Base-by-base conservation (phyloP, 371 early-diverging fungal genomes). In the Fennellomyces sp. region DNA sequence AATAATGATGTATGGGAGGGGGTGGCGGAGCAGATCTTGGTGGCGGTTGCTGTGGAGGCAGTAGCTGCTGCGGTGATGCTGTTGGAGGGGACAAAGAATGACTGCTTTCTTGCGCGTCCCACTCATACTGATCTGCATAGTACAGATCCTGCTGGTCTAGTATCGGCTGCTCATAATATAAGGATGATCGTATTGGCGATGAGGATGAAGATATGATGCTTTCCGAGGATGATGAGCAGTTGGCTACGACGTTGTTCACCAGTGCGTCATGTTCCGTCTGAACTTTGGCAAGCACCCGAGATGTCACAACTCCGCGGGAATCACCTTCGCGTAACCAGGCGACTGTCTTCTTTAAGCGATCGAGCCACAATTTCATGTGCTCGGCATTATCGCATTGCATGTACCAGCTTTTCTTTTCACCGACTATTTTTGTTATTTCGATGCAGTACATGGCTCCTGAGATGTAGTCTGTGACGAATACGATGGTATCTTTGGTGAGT, bases 381-480 rank as follows among this genome's bases (percentile, higher is more conserved):
- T 70, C 72, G 2, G 68, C 71, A 38, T 66, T 56, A 1, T 67
- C 65, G 26, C 69, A 69, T 38, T 76, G 70, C 8, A 76, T 23
- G 33, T 57, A 73, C 77, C 77, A 76, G 11, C 56, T 58, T 19
- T 33, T 54, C 2, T 36, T 25, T 2, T 61, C 61, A 13, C 52
- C 50, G 2, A 58, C 55, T n/a, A 35, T 51, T 38, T 73, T 73
- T 55, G 58, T 65, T 4, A 76, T 63, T 52, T 73, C 77, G 12
- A 76, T 62, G 28, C 77, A 76, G 26, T 66, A 71, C 0, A 64
- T 50, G 17, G 55, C 65, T 4, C 71, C 71, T 3, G 62, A 26
- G 23, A 76, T 58, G 10, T 60, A 63, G 58, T 76, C 73, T n/a
- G 73, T 73, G 7, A 69, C 72, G 52, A 69, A 76, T 5, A 67